These are phyloP conservation scores for Cutaneotrichosporon cutaneum DNA, from an alignment of 1,284 basidiomycete species.

Conservation along the genomic window DNA sequence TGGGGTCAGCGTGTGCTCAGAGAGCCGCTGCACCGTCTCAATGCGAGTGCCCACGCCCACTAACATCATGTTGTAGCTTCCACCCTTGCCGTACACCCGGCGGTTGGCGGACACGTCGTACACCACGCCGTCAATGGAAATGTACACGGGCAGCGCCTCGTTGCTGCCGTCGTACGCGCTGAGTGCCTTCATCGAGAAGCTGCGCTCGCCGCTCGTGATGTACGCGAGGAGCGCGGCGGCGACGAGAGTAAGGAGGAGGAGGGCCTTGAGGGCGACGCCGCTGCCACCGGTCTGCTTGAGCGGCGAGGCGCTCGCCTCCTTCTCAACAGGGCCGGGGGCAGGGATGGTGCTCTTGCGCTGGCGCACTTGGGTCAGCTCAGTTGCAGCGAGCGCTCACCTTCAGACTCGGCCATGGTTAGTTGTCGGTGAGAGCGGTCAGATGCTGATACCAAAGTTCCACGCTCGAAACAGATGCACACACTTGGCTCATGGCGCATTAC, in stretches of 20 bases:
- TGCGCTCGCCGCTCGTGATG: neutral
- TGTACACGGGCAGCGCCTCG: conserved; percentile 71
- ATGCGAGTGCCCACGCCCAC: no score
- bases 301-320: neutral
- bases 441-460: neutral
- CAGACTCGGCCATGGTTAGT: neutral
- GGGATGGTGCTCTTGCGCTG: neutral
- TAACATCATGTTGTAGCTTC: conserved; percentile 54
- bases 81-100: conserved; percentile 53
- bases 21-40: no score
- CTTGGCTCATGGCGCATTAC: neutral
- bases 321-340: neutral
- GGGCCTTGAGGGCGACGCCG: neutral
- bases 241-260: neutral
- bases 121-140: conserved; percentile 80
- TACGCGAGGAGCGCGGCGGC: conserved; percentile 1
- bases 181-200: conserved; percentile 54
- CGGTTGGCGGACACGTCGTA: conserved; percentile 51
- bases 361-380: neutral
- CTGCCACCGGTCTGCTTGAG: neutral
- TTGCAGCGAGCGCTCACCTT: neutral
- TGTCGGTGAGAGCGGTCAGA: neutral
- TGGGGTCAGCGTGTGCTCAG: conserved; percentile 2
- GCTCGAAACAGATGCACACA: neutral
- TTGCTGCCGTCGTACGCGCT: conserved; percentile 71